phyloP scores from a whole-genome alignment of 306 rosid genomes.

The Ormosia emarginata region DNA sequence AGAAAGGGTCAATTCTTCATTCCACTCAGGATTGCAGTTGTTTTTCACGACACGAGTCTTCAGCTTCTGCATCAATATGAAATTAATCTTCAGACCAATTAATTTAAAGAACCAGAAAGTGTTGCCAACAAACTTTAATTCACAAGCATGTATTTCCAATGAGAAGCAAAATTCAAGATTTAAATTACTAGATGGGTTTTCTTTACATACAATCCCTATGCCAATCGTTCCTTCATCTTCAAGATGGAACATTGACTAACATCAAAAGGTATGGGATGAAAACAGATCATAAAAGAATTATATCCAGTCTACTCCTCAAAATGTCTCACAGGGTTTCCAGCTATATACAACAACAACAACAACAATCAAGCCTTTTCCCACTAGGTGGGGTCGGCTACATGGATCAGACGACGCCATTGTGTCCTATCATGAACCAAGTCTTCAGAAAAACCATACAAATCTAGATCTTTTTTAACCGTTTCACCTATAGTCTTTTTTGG shows the following conservation, averaged over 20 bases:
- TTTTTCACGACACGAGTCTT: slow-evolving; percentile 56
- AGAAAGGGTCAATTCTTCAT: slow-evolving; percentile 75
- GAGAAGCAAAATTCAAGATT: background rate
- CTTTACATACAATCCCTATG: background rate
- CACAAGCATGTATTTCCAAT: background rate
- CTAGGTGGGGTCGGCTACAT: too few relatives aligned
- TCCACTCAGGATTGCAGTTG: slow-evolving; percentile 76
- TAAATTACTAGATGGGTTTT: background rate
- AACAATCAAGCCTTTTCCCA: too few relatives aligned
- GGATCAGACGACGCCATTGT: too few relatives aligned
- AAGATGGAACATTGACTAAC: background rate
- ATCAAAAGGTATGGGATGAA: background rate
- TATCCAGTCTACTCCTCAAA: background rate
- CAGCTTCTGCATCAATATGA: slow-evolving; percentile 44
- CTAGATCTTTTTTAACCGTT: too few relatives aligned
- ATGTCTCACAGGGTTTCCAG: too few relatives aligned
- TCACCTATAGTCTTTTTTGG: too few relatives aligned
- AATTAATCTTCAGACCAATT: background rate
- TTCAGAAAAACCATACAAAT: too few relatives aligned
- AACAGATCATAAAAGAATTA: background rate
- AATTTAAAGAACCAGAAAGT: background rate
- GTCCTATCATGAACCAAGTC: too few relatives aligned
- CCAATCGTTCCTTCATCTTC: background rate
- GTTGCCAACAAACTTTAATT: background rate
- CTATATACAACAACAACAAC: too few relatives aligned